phyloP scores from a whole-genome alignment of 164 flowering plant species.

The grape (Vitis vinifera) region DNA sequence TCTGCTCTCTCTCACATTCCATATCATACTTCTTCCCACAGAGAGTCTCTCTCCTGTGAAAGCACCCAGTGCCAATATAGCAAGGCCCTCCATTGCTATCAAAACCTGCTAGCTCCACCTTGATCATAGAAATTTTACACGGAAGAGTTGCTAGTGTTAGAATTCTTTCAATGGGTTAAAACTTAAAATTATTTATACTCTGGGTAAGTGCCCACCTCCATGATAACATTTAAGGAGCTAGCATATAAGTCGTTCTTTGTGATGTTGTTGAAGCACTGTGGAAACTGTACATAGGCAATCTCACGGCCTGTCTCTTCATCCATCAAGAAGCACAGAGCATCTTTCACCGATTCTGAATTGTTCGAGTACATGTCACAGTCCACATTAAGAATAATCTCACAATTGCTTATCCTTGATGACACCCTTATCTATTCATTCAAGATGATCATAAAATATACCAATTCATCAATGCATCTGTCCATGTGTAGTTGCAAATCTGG shows the following conservation, averaged over 20 bases:
- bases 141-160: neutral
- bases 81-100: constrained; percentile 35
- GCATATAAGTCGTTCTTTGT: constrained; percentile 23
- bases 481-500: too few relatives aligned
- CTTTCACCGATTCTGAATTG: constrained; percentile 33
- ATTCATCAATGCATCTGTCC: too few relatives aligned
- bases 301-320: constrained; percentile 36
- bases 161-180: too few relatives aligned
- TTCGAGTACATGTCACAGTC: constrained; percentile 47
- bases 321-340: constrained; percentile 40
- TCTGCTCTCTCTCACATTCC: constrained; percentile 18
- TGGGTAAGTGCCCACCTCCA: constrained; percentile 10
- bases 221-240: neutral
- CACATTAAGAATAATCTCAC: constrained; percentile 1
- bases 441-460: too few relatives aligned
- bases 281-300: constrained; percentile 37
- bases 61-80: constrained; percentile 43
- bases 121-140: neutral
- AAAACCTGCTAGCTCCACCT: constrained; percentile 26
- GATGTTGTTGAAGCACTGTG: constrained; percentile 16
- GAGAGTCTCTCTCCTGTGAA: constrained; percentile 34
- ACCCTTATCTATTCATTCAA: too few relatives aligned
- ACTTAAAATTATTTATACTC: too few relatives aligned
- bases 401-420: too few relatives aligned
- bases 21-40: constrained; percentile 25